A percentile compares a stretch with the other conserved stretches of the same genome.
These are phyloP conservation scores for Rubia tinctorum DNA, from an alignment of 305 asterid genomes.

Conservation along the genomic window DNA sequence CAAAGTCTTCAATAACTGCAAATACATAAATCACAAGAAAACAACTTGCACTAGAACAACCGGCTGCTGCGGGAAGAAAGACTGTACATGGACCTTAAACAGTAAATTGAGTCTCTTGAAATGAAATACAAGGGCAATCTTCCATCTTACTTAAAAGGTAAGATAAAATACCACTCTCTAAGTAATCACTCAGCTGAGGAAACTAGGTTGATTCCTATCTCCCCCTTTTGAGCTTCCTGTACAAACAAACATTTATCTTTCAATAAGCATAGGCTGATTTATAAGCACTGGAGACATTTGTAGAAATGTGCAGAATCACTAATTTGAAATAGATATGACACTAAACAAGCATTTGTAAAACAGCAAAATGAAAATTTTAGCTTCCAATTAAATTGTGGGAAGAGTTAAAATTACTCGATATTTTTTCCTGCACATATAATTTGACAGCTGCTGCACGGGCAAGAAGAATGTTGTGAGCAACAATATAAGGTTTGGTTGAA, in stretches of 20 bases:
- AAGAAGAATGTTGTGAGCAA: constrained; percentile 42
- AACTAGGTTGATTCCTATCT: constrained; percentile 45
- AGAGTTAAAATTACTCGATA: constrained; percentile 31
- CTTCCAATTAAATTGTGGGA: too few relatives aligned
- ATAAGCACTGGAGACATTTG: too few relatives aligned
- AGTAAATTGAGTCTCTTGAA: neutral
- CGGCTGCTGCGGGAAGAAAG: neutral
- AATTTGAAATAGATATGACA: too few relatives aligned
- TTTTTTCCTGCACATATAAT: constrained; percentile 34
- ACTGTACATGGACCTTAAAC: neutral
- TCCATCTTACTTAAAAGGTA: neutral
- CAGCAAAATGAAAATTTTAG: too few relatives aligned
- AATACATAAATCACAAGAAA: constrained; percentile 33
- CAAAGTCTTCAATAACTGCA: constrained; percentile 96
- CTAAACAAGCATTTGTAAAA: too few relatives aligned
- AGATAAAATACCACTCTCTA: neutral
- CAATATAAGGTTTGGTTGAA: constrained; percentile 55
- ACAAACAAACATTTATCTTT: neutral
- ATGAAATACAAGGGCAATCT: too few relatives aligned
- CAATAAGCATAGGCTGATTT: too few relatives aligned
- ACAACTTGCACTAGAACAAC: constrained; percentile 17
- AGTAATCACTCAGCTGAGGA: neutral
- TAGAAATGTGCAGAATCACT: too few relatives aligned
- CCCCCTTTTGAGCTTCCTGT: constrained; percentile 43
- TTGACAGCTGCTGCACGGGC: constrained; percentile 40